phyloP scores from a whole-genome alignment of 1,139 yeast species.

The Taphrina communis region DNA sequence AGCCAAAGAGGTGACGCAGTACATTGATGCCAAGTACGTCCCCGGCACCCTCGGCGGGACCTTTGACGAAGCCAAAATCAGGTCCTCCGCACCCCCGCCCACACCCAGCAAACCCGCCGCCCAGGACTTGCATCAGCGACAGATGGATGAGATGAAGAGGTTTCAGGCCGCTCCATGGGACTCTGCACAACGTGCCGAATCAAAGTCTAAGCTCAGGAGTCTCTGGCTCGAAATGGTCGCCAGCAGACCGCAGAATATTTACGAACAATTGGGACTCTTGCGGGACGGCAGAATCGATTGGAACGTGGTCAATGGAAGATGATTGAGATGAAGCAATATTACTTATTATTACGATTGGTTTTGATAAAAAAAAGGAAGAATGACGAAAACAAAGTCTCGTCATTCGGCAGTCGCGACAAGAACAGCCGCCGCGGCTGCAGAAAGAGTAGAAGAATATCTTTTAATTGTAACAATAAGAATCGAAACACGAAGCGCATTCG shows the following conservation, averaged over 20 bases:
- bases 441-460: neutral
- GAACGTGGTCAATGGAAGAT: neutral
- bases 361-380: neutral
- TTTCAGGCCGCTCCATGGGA: slow-evolving; percentile 27
- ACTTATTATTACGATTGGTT: too few species aligned
- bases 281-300: slow-evolving; percentile 29
- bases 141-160: slow-evolving; percentile 28
- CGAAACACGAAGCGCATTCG: slow-evolving; percentile 21
- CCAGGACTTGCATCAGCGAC: slow-evolving; percentile 21
- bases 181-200: slow-evolving; percentile 17
- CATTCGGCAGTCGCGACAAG: neutral
- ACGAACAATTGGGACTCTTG: slow-evolving; percentile 42
- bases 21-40: slow-evolving; percentile 34
- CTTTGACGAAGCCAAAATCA: slow-evolving; percentile 38
- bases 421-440: neutral
- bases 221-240: slow-evolving; percentile 39
- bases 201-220: slow-evolving; percentile 23
- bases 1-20: slow-evolving; percentile 35
- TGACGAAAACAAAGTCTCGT: neutral
- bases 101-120: slow-evolving; percentile 14
- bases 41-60: slow-evolving; percentile 39
- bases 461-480: slow-evolving; percentile 26
- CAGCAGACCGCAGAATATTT: slow-evolving; percentile 40
- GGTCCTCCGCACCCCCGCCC: slow-evolving; percentile 28
- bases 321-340: too few species aligned